These are phyloP conservation scores for Litchi chinensis DNA, from an alignment of 345 rosid genomes.

Conservation along the genomic window DNA sequence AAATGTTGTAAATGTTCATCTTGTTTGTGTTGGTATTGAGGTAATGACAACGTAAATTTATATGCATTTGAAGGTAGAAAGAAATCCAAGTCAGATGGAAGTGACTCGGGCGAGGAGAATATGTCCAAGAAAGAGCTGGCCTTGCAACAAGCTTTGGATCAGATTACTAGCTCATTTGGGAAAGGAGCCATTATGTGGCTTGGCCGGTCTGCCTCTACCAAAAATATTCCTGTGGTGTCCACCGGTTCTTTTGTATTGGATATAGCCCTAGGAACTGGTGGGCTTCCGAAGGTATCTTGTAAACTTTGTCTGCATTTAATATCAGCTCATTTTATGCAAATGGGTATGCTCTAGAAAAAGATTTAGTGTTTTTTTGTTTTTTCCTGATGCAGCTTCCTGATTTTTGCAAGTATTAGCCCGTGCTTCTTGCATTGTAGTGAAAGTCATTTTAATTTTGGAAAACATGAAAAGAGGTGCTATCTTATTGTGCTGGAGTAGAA, in stretches of 20 bases:
- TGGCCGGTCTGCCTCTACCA: conserved; percentile 65
- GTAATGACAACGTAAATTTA: conserved; percentile 8
- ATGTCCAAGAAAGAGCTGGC: conserved; percentile 87
- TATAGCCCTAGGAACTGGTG: conserved; percentile 85
- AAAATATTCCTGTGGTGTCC: conserved; percentile 78
- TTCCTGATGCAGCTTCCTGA: not conserved
- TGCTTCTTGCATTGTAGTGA: not conserved
- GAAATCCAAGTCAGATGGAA: conserved; percentile 73
- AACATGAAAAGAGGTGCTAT: not conserved
- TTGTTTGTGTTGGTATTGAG: conserved; percentile 4
- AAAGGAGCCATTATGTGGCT: conserved; percentile 97
- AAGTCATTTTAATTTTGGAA: not conserved
- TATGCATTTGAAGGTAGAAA: conserved; percentile 52
- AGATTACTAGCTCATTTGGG: conserved; percentile 77
- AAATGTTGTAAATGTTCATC: not conserved
- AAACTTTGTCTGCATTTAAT: not conserved
- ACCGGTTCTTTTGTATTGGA: conserved; percentile 91
- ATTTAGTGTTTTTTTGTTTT: not conserved
- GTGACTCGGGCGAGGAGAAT: conserved; percentile 69
- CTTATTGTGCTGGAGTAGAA: not conserved
- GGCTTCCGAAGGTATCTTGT: conserved; percentile 83
- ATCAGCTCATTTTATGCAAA: not conserved
- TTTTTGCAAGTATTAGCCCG: not conserved
- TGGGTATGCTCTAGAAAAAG: not conserved
- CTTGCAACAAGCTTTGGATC: conserved; percentile 83